Percentiles rank a stretch among this genome's conserved stretches.
phyloP scores from a whole-genome alignment of 164 flowering plant species.

The Chimonanthus salicifolius region DNA sequence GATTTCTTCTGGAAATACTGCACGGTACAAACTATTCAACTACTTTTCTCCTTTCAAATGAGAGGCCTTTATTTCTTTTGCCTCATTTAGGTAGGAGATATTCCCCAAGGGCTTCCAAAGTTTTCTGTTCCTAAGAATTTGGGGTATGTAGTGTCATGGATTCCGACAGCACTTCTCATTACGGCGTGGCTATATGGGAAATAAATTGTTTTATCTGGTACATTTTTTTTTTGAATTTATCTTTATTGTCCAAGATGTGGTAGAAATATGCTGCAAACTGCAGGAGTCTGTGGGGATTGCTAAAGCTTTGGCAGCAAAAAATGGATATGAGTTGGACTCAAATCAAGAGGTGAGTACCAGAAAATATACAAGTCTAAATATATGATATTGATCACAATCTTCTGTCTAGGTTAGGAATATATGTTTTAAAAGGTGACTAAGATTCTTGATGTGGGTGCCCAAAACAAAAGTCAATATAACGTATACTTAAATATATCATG shows the following conservation, averaged over 20 bases:
- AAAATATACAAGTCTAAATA: background rate
- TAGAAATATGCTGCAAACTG: constrained; percentile 7
- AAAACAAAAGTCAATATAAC: no score
- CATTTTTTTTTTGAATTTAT: constrained; percentile 9
- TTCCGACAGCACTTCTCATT: constrained; percentile 86
- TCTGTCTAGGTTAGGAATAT: no score
- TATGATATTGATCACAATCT: no score
- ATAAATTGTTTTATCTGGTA: constrained; percentile 9
- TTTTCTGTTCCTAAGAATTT: constrained; percentile 82
- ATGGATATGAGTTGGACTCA: constrained; percentile 94
- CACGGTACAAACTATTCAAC: background rate
- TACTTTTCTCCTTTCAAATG: background rate
- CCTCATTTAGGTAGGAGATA: constrained; percentile 75
- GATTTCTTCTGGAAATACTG: background rate
- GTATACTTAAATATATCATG: no score
- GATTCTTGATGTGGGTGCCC: no score
- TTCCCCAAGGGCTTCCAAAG: constrained; percentile 92
- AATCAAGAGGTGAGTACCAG: constrained; percentile 77
- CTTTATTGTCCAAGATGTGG: background rate
- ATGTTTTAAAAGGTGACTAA: no score
- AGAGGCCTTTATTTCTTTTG: background rate
- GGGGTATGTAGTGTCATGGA: constrained; percentile 50
- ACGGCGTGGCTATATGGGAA: constrained; percentile 98
- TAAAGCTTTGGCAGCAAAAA: constrained; percentile 97
- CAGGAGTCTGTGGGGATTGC: constrained; percentile 99